Evolutionary conservation across 2,329 filamentous ascomycete genomes (phyloP), one percentile per base, ranked within the genome.

Genomic region (Claviceps sp.): DNA sequence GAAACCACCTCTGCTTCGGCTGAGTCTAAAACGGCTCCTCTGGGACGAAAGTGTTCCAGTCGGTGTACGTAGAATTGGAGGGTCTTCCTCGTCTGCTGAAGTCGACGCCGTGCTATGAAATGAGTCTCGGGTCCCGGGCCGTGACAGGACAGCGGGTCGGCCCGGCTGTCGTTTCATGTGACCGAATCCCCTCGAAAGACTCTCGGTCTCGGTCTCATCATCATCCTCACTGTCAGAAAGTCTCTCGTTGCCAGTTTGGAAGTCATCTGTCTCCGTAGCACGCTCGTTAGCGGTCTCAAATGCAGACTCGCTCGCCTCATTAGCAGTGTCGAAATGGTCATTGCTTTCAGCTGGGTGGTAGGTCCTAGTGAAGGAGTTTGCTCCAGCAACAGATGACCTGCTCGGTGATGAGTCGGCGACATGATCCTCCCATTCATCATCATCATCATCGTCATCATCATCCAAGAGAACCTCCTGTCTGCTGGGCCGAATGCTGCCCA

Each of bases 401-500:
- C 58, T 58, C 37, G 61, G 61, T 8, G 64, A 61, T 19, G 58
- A n/a, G 19, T 65, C 63, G 13, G 61, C 63, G 11, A 61, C 56
- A 40, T 91, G 82, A 58, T 97, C 91, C 68, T 97, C 91, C 89
- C 90, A 96, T 37, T 90, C 87, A 1, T 84, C 77, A 50, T 96
- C 89, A 50, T 94, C 85, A 34, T 90, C 87, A 1, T 84, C 77
- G 34, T 90, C 87, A 1, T 84, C 77, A 50, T 96, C 87, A 1
- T 84, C 85, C 11, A 84, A 64, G 54, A 89, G 75, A 43, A 95
- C 76, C 59, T 96, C 90, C 30, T 88, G 90, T 56, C 80, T 84
- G 60, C 80, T 82, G 51, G 76, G 81, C 50, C 91, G 81, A 54
- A 83, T 73, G 48, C 80, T 85, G 55, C 93, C 93, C 49, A 98